Evolutionary conservation across 1,284 basidiomycete species (phyloP).

Genomic region (Inonotus obliquus): DNA sequence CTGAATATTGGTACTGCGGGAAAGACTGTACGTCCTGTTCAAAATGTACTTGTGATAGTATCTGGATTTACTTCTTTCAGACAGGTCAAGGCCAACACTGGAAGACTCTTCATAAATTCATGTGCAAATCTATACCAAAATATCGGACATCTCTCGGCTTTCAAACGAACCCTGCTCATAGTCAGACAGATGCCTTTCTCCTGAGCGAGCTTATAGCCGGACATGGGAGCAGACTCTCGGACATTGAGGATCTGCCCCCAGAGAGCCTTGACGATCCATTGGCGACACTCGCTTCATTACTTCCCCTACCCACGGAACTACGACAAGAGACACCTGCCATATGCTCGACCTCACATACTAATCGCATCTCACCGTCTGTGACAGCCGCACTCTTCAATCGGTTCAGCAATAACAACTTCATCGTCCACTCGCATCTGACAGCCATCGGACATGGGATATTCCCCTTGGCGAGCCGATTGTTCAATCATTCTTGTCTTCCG

Average conservation of each 20-base stretch:
- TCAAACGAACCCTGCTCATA: slow-evolving; percentile 43
- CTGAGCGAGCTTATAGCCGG: slow-evolving; percentile 57
- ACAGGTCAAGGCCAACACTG: slow-evolving; percentile 65
- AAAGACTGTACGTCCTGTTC: slow-evolving; percentile 42
- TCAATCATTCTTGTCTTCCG: slow-evolving; percentile 75
- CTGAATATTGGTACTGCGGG: slow-evolving; percentile 68
- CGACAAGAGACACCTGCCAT: slow-evolving; percentile 12
- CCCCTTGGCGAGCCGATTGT: slow-evolving; percentile 62
- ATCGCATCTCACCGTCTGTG: slow-evolving; percentile 27
- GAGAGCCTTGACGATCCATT: slow-evolving; percentile 28
- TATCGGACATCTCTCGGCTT: slow-evolving; percentile 44
- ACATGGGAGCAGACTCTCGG: background rate
- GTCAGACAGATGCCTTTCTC: slow-evolving; percentile 55
- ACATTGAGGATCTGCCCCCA: background rate
- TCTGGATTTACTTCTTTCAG: background rate
- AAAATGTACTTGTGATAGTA: background rate
- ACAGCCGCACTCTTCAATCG: slow-evolving; percentile 39
- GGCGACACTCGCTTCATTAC: slow-evolving; percentile 42
- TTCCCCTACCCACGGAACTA: slow-evolving; percentile 35
- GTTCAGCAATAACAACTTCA: slow-evolving; percentile 75
- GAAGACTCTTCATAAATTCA: slow-evolving; percentile 54
- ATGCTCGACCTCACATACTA: slow-evolving; percentile 23
- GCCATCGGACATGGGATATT: slow-evolving; percentile 68
- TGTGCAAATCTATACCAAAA: slow-evolving; percentile 53
- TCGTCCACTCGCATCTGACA: slow-evolving; percentile 62